Base-by-base conservation (phyloP, 1,284 basidiomycete genomes). In the Peniophora sp. region DNA sequence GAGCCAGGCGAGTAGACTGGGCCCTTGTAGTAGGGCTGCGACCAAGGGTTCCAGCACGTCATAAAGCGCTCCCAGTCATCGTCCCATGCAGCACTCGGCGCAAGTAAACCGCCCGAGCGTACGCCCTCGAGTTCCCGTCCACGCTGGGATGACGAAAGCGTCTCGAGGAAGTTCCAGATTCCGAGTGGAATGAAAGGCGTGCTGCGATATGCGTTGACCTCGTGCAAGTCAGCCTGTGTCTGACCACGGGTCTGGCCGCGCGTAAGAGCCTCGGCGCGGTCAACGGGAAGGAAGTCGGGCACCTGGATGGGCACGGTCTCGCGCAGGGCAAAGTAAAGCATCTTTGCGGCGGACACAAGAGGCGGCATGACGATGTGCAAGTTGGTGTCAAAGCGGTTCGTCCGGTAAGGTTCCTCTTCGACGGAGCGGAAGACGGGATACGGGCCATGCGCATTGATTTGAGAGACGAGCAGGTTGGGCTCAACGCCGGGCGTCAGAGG, bases 291-390 rank as follows among this genome's bases (percentile, higher is more conserved):
- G 11, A 71, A 65, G 0, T 66, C 62, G 1, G 78, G 77, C 14
- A 78, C 58, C 20, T 57, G 61, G 52, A 83, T 70, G 0, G 72
- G 70, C 10, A 67, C 58, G 5, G 27, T 32, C 56, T 87, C 82
- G 14, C 77, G 69, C 17, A 79, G 73, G 2, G 80, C 69, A 50
- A 85, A 77, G 63, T 77, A 87, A 44, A 85, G 63, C 10, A 85
- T 70, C 48, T 79, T 81, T 1, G 85, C 84, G 0, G 81, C 77
- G 23, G 73, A 61, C 16, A 78, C 69, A 22, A 77, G 71, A 2
- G 77, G 73, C 0, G 84, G 83, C 0, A 70, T 59, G 49, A 67
- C 57, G 34, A 83, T 62, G 3, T 55, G 34, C 10, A 77, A 59
- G 8, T 60, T 53, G 45, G 69, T 57, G 32, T 67, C 65, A 62